Conservation (phyloP, 176 grass and related monocot species). For the Lolium perenne region DNA sequence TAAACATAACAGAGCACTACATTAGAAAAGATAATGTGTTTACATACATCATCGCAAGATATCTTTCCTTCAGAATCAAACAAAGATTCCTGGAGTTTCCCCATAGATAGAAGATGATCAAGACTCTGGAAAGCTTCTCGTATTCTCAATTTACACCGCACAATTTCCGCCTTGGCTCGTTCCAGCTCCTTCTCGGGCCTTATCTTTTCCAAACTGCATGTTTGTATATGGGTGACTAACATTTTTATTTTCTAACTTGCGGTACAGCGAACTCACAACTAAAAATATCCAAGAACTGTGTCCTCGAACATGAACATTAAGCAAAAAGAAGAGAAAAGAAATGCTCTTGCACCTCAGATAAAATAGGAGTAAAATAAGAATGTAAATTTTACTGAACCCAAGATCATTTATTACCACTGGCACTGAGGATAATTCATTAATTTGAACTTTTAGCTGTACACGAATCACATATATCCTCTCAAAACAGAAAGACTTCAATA, state of each 20-base stretch:
- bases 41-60: conserved; percentile 75
- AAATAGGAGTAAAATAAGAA: conserved; percentile 26
- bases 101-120: conserved; percentile 60
- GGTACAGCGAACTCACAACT: conserved; percentile 22
- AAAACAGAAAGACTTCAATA: conserved; percentile 14
- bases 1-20: conserved; percentile 3
- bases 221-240: conserved; percentile 22
- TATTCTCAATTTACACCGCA: conserved; percentile 81
- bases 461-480: background rate
- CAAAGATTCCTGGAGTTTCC: conserved; percentile 71
- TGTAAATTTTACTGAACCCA: background rate
- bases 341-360: background rate
- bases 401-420: background rate
- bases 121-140: conserved; percentile 70
- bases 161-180: conserved; percentile 80
- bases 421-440: background rate
- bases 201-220: conserved; percentile 86
- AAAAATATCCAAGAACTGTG: conserved; percentile 27
- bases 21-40: conserved; percentile 30
- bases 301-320: background rate
- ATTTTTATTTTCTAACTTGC: conserved; percentile 18
- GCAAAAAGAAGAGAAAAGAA: background rate
- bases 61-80: conserved; percentile 88
- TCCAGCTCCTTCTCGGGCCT: conserved; percentile 98
- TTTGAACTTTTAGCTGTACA: background rate